These are phyloP conservation scores for Telopea speciosissima DNA, from an alignment of 177 flowering plant species.

Conservation along the genomic window DNA sequence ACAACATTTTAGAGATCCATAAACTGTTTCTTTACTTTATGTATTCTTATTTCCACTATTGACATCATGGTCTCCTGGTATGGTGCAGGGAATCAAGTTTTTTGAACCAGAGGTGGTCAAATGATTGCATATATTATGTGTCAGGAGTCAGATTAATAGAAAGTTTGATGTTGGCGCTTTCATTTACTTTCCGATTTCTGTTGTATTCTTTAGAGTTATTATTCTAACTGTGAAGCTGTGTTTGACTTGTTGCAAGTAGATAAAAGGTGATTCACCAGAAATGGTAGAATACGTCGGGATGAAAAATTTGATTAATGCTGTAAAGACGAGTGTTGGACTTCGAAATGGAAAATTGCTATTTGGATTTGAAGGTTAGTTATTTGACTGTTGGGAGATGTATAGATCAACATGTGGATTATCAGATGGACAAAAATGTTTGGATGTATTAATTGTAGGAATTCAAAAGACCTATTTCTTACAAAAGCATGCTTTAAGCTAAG, in stretches of 20 bases:
- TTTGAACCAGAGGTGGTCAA: slow-evolving; percentile 92
- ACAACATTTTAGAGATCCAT: not conserved
- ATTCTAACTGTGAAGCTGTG: slow-evolving; percentile 4
- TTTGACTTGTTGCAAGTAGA: slow-evolving; percentile 40
- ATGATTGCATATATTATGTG: slow-evolving; percentile 12
- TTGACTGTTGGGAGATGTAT: not conserved
- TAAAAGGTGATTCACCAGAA: slow-evolving; percentile 97
- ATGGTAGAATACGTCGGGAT: slow-evolving; percentile 88
- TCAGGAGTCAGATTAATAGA: slow-evolving; percentile 14
- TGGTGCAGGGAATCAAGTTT: slow-evolving; percentile 93
- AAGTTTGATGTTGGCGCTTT: slow-evolving; percentile 1
- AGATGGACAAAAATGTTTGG: not conserved
- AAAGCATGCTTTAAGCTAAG: not conserved
- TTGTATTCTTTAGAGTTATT: slow-evolving; percentile 4
- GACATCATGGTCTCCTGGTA: slow-evolving; percentile 5
- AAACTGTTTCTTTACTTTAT: not conserved
- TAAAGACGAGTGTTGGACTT: slow-evolving; percentile 65
- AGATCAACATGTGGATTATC: slow-evolving; percentile 3
- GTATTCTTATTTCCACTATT: not conserved
- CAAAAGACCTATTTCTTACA: not conserved
- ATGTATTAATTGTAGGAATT: not conserved
- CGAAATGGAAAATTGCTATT: slow-evolving; percentile 67
- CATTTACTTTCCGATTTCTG: not conserved
- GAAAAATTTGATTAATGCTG: slow-evolving; percentile 73
- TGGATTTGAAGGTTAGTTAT: slow-evolving; percentile 72